Evolutionary conservation across 73 alveolate species (phyloP).

Genomic region (Breviolum minutum): DNA sequence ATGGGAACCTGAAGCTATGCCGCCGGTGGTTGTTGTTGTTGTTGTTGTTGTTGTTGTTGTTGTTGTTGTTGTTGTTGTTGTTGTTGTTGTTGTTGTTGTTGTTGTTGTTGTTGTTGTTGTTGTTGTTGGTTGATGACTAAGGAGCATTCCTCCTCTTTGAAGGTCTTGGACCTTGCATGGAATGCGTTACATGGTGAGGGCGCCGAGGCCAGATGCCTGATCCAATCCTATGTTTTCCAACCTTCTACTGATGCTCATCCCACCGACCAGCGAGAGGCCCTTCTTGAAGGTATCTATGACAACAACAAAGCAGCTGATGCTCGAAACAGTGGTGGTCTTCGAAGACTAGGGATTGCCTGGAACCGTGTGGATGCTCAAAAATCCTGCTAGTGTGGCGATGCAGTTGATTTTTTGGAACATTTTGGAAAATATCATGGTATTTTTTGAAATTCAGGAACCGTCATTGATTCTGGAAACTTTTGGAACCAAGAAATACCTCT

Average conservation of each 20-base stretch:
- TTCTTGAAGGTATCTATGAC: constrained; percentile 39
- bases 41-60: no score
- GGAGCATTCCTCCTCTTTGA: constrained; percentile 24
- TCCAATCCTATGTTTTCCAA: not conserved
- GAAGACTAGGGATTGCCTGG: constrained; percentile 59
- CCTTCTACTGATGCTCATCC: no score
- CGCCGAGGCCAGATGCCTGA: constrained; percentile 35
- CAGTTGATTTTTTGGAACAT: not conserved
- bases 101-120: not conserved
- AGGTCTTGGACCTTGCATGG: constrained; percentile 71
- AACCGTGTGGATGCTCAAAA: constrained; percentile 33
- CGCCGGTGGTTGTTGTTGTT: no score
- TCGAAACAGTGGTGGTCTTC: constrained; percentile 46
- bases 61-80: not conserved
- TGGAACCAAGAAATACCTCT: not conserved
- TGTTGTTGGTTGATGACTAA: not conserved
- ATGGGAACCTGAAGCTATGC: not conserved
- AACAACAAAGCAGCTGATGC: constrained; percentile 43
- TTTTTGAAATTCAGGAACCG: not conserved
- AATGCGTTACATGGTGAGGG: constrained; percentile 62
- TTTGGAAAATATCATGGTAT: not conserved
- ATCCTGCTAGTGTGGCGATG: not conserved
- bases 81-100: no score
- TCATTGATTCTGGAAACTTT: not conserved
- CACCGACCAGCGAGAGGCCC: not conserved